Base-by-base conservation (phyloP, 768 basidiomycete genomes). In the Mycena sanguinolenta region DNA sequence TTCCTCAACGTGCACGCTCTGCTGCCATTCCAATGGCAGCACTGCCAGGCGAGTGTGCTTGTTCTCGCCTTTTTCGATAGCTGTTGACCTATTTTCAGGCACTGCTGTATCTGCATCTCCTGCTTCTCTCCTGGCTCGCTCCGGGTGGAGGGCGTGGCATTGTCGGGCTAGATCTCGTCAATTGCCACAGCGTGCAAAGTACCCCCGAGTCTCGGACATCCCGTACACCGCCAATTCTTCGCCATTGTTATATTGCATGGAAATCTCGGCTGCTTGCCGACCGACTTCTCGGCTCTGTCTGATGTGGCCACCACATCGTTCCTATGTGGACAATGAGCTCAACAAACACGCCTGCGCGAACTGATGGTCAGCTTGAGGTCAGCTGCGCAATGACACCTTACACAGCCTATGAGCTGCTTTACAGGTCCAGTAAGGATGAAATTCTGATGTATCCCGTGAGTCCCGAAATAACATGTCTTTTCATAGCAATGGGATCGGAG, bases 1-100 rank as follows among this genome's bases (percentile, higher is more conserved):
- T 98, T 96, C 77, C 88, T 98, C 63, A 97, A 98, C 65, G 96
- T 97, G 0, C 96, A 98, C 75, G 91, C 92, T 0, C 77, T 87
- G 5, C 89, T 91, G 25, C 93, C 93, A 0, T 96, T 91, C 79
- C 82, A 86, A 68, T 95, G 93, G 94, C 89, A 91, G 81, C 87
- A 94, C 71, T 96, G 90, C 75, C 93, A 94, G 77, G 95, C 91
- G 0, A 14, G 30, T 34, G 9, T 50, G n/a, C 10, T 50, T 25
- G 10, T 27, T 27, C 21, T 23, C 49, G 7, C 27, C 30, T 7
- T 14, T 14, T 3, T 38, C 21, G 27, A 58, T 25, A 39, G 2
- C 3, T 5, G 25, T 21, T 57, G 25, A 57, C 13, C 5, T 12
- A 7, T 16, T 17, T 27, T 14, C 38, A 58, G 59, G 59, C 59